Evolutionary conservation across 202 grass and related monocot species (phyloP), one percentile per base, ranked within the genome.

Genomic region (Panicum virgatum): DNA sequence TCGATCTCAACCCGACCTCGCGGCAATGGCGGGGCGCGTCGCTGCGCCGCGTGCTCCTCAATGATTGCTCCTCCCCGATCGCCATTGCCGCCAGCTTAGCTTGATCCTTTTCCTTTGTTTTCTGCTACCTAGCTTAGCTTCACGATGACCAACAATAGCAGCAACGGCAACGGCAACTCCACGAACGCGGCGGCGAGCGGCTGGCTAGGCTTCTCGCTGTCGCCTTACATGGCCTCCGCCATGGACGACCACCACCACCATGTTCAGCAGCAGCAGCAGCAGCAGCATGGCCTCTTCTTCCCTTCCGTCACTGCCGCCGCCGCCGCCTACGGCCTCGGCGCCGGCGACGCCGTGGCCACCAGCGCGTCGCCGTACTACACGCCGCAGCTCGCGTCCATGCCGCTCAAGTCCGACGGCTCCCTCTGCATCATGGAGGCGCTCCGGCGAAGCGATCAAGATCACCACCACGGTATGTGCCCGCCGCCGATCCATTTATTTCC

Each of bases 381-480:
- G 65, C 78, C 96, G 42, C 96, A 98, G 85, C 81, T 98, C 38
- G 86, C 90, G 36, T 95, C 96, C 82, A 98, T 98, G 88, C 96
- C 96, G 15, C 90, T 98, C 80, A 95, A 94, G 72, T 98, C 96
- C 16, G 92, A 98, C 32, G 92, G 95, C 25, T 94, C 95, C 19
- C 95, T 98, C 64, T 94, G 95, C 88, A 94, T 98, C 80, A 98
- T 98, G 96, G 96, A 98, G 79, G 96, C 92, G 15, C 96, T 98
- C 78, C 78, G 82, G 29, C 72, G 90, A 47, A 89, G 82, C 50
- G 89, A 94, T 77, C 87, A 89, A 34, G 72, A 89, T 27, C 78
- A 85, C n/a, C n/a, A n/a, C 32, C 56, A 89, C 2, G 87, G 87
- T 89, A 75, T 9, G 52, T 42, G 12, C n/a, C n/a, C n/a, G n/a